phyloP scores from a whole-genome alignment of 2,329 filamentous ascomycete genomes.

The Xylaria sp. region DNA sequence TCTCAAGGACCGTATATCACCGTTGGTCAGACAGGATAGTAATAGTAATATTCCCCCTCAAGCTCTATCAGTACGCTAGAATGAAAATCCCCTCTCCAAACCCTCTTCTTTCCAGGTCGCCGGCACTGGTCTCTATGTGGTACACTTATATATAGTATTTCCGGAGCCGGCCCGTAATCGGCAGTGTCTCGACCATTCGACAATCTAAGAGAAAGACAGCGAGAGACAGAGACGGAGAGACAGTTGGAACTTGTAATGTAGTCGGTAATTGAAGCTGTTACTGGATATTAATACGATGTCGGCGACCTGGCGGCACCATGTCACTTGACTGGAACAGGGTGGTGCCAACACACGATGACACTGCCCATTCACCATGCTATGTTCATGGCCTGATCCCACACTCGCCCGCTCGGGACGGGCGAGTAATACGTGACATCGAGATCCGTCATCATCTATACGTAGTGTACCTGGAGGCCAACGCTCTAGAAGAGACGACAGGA shows the following conservation, averaged over 20 bases:
- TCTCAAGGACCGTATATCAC: background rate
- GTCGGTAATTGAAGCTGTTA: slow-evolving; percentile 1
- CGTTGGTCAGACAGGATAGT: background rate
- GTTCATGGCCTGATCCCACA: slow-evolving; percentile 17
- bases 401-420: slow-evolving; percentile 15
- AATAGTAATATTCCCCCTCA: background rate
- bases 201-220: slow-evolving; percentile 3
- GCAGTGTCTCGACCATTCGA: background rate
- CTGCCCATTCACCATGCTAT: background rate
- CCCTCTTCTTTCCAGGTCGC: background rate
- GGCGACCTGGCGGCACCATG: slow-evolving; percentile 13
- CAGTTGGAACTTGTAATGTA: background rate
- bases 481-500: slow-evolving; percentile 34
- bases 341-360: slow-evolving; percentile 25
- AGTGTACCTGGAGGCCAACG: background rate
- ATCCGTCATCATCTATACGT: background rate
- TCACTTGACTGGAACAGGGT: slow-evolving; percentile 10
- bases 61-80: background rate
- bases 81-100: background rate
- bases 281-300: slow-evolving; percentile 8
- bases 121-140: background rate
- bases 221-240: slow-evolving; percentile 1
- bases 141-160: background rate
- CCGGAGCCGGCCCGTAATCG: slow-evolving; percentile 11
- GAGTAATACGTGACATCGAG: slow-evolving; percentile 14